Evolutionary conservation across 306 rosid species (phyloP).

Genomic region (Adenanthera pavonina): DNA sequence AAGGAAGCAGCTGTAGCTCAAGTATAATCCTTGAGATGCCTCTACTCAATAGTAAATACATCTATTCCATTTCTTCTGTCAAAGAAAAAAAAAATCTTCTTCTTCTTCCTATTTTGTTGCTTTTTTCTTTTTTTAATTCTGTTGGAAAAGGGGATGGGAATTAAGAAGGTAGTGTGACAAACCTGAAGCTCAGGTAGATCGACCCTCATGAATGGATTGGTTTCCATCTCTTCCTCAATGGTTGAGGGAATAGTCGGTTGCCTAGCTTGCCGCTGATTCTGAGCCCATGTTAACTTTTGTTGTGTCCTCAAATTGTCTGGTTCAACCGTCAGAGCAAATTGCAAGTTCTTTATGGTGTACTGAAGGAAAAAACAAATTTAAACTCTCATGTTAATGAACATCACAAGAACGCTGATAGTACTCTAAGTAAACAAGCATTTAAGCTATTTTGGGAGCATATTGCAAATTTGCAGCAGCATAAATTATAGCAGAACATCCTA

Average conservation of each 20-base stretch:
- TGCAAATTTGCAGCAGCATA: not conserved
- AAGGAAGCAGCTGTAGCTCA: too few relatives aligned
- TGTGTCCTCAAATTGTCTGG: slow-evolving; percentile 35
- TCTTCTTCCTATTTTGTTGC: too few relatives aligned
- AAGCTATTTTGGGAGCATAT: not conserved
- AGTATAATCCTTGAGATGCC: too few relatives aligned
- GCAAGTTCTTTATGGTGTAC: slow-evolving; percentile 24
- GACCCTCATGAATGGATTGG: slow-evolving; percentile 79
- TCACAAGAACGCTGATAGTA: not conserved
- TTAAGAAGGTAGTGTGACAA: slow-evolving; percentile 29
- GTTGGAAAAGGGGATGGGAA: not conserved
- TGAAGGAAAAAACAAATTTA: not conserved
- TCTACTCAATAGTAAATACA: not conserved
- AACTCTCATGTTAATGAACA: not conserved
- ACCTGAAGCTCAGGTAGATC: slow-evolving; percentile 86
- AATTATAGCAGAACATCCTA: not conserved
- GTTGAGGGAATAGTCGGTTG: slow-evolving; percentile 79
- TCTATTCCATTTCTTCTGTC: not conserved
- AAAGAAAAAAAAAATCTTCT: not conserved
- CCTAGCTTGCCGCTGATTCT: slow-evolving; percentile 66
- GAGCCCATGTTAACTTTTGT: slow-evolving; percentile 78
- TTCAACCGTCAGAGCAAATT: slow-evolving; percentile 24
- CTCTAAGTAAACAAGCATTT: slow-evolving; percentile 1
- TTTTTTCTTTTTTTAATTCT: not conserved
- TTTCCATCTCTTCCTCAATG: slow-evolving; percentile 79